These are phyloP conservation scores for Solanum bukasovii DNA, from an alignment of 257 asterid species.

Conservation along the genomic window DNA sequence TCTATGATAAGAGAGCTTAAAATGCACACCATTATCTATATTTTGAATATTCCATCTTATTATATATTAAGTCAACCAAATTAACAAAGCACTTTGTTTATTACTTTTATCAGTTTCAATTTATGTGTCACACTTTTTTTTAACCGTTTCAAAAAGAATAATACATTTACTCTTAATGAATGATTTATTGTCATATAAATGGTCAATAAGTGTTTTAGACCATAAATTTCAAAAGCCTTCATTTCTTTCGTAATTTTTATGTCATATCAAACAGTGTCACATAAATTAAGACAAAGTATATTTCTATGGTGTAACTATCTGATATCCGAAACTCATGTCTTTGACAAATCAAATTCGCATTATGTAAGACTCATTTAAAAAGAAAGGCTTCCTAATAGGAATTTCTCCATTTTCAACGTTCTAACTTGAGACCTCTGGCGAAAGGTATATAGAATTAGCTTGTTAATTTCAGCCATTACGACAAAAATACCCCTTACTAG, in stretches of 20 bases:
- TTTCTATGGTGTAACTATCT: background rate
- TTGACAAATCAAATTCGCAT: background rate
- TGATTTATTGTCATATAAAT: no score
- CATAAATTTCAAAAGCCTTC: accelerated
- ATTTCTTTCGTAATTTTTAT: no score
- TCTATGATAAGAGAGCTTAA: background rate
- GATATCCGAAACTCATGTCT: background rate
- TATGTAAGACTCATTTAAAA: background rate
- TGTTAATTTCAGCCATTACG: background rate
- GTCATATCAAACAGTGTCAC: accelerated
- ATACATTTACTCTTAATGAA: no score
- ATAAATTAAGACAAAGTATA: background rate
- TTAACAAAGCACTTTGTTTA: background rate
- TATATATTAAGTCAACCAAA: background rate
- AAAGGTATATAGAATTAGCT: background rate
- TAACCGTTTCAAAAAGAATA: accelerated
- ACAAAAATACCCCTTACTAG: background rate
- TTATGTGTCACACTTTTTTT: background rate
- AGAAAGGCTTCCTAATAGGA: no score
- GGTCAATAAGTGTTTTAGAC: no score
- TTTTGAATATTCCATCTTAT: background rate
- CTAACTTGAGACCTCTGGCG: background rate
- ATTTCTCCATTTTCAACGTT: background rate
- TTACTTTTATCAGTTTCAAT: background rate
- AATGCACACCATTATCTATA: background rate